Evolutionary conservation across 1,284 basidiomycete species (phyloP).

Genomic region (Cutaneotrichosporon arboriforme): DNA sequence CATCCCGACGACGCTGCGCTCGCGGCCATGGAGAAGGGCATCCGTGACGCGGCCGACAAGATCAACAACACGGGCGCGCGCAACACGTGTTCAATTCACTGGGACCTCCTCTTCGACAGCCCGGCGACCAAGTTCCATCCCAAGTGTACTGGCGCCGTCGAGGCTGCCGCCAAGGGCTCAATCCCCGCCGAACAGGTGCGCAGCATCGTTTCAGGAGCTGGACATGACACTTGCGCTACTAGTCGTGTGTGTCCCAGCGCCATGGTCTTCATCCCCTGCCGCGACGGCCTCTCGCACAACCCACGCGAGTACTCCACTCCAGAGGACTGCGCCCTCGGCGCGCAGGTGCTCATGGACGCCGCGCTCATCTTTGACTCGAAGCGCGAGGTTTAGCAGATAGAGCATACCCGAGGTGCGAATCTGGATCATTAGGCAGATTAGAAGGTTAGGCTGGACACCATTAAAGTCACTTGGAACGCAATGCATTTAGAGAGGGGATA

Average conservation of each 20-base stretch:
- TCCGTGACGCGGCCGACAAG: slow-evolving; percentile 4
- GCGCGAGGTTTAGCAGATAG: slow-evolving; percentile 1
- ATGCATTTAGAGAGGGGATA: no score
- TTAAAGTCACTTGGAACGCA: no score
- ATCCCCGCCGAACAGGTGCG: neutral
- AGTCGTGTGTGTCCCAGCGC: slow-evolving; percentile 22
- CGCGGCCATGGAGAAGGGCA: slow-evolving; percentile 14
- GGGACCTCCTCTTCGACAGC: slow-evolving; percentile 11
- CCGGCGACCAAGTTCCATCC: slow-evolving; percentile 11
- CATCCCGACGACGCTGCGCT: slow-evolving; percentile 17
- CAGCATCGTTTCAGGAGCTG: slow-evolving; percentile 18
- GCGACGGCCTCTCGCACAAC: slow-evolving; percentile 29
- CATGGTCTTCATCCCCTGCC: slow-evolving; percentile 35
- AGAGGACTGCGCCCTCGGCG: slow-evolving; percentile 20
- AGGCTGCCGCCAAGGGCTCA: slow-evolving; percentile 4
- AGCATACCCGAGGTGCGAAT: no score
- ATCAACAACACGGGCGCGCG: slow-evolving; percentile 1
- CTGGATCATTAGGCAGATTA: no score
- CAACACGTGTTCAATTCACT: slow-evolving; percentile 4
- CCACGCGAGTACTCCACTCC: slow-evolving; percentile 25
- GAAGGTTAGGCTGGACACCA: no score
- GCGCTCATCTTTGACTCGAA: slow-evolving; percentile 16
- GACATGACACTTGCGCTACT: slow-evolving; percentile 25
- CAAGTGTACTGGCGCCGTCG: slow-evolving; percentile 12
- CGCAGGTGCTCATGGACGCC: slow-evolving; percentile 21